phyloP scores from a whole-genome alignment of 352 stramenopile genomes.

The Phytophthora idaei region DNA sequence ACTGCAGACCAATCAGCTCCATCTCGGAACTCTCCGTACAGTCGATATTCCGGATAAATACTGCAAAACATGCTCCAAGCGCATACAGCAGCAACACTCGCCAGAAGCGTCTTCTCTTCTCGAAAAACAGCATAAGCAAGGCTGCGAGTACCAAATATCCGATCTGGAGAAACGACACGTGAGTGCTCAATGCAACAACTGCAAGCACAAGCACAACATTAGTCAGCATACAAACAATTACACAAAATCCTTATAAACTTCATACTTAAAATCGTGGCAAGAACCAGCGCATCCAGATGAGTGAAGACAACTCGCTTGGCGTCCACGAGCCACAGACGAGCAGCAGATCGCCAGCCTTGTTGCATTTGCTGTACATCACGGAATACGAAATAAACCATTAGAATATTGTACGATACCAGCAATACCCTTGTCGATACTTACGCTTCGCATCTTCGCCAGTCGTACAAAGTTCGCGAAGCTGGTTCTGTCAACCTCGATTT shows the following conservation, averaged over 20 bases:
- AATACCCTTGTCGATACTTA: conserved; percentile 10
- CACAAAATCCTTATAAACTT: neutral
- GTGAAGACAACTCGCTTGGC: conserved; percentile 76
- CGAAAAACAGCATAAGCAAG: conserved; percentile 83
- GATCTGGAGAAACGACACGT: conserved; percentile 84
- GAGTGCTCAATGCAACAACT: conserved; percentile 83
- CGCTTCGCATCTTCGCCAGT: conserved; percentile 58
- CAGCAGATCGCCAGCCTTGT: conserved; percentile 51
- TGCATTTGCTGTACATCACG: conserved; percentile 48
- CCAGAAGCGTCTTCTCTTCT: conserved; percentile 79
- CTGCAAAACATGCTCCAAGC: conserved; percentile 69
- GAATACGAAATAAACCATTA: conserved; percentile 6
- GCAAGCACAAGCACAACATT: conserved; percentile 9
- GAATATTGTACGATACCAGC: neutral
- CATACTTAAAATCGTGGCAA: conserved; percentile 81
- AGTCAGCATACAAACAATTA: conserved; percentile 1
- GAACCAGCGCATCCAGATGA: conserved; percentile 79
- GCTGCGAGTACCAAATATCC: conserved; percentile 84
- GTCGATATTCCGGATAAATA: conserved; percentile 81
- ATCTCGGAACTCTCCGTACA: conserved; percentile 52
- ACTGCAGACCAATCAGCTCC: conserved; percentile 73
- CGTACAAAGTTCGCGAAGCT: conserved; percentile 45
- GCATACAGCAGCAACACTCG: conserved; percentile 78
- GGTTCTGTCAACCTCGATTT: conserved; percentile 24
- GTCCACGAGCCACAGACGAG: conserved; percentile 73